Conservation (phyloP, 805 yeast genomes). For the Candida silvatica region DNA sequence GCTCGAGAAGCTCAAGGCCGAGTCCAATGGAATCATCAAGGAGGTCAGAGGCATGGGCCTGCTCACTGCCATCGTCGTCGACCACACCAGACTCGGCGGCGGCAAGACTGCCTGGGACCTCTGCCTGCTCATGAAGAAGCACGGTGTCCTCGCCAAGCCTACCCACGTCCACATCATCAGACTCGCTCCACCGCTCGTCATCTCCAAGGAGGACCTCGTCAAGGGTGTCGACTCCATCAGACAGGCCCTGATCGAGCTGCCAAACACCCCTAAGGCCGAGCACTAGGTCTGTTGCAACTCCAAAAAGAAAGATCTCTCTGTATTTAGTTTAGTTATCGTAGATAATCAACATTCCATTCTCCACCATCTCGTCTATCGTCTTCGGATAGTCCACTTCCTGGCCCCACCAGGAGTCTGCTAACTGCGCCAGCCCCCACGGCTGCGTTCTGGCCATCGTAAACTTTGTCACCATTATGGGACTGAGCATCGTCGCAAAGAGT, state of each 20-base stretch:
- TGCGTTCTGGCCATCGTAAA: neutral
- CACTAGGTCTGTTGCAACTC: too few species aligned
- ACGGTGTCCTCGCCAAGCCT: constrained; percentile 91
- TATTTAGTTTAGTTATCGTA: too few species aligned
- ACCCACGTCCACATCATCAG: constrained; percentile 94
- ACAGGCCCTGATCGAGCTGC: constrained; percentile 46
- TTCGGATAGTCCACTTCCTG: neutral
- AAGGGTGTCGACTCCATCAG: constrained; percentile 74
- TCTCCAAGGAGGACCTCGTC: constrained; percentile 75
- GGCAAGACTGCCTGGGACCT: constrained; percentile 96
- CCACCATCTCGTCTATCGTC: neutral
- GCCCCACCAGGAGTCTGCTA: neutral
- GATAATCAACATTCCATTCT: neutral
- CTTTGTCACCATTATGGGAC: neutral
- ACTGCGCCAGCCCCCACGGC: neutral
- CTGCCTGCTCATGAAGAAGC: constrained; percentile 79
- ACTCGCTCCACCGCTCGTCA: constrained; percentile 92
- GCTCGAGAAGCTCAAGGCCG: constrained; percentile 42
- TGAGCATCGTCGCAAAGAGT: neutral
- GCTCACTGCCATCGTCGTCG: constrained; percentile 86
- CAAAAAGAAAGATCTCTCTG: too few species aligned
- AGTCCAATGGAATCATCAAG: constrained; percentile 43
- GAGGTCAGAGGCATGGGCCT: constrained; percentile 82
- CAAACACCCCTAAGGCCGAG: constrained; percentile 30
- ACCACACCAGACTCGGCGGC: constrained; percentile 67